Percentiles rank a stretch among this genome's conserved stretches.
Evolutionary conservation across 2,329 filamentous ascomycete genomes (phyloP).

Genomic region (Pseudocercospora musae): DNA sequence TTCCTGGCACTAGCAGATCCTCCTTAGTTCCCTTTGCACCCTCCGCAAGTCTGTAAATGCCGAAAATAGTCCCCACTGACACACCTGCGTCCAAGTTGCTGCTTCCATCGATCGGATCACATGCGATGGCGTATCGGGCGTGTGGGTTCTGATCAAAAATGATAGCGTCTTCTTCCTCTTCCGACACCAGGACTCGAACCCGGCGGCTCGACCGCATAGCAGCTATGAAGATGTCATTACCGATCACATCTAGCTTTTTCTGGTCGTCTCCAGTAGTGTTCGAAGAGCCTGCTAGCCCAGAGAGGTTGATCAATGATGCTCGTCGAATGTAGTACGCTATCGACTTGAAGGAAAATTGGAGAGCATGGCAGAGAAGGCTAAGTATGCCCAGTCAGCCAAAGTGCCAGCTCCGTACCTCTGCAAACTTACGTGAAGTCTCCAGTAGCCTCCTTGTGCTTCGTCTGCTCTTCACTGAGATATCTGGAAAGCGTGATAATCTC

Average conservation of each 20-base stretch:
- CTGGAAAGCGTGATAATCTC: slow-evolving; percentile 93
- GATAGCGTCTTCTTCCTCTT: slow-evolving; percentile 93
- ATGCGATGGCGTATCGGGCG: slow-evolving; percentile 88
- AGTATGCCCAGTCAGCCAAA: slow-evolving; percentile 18
- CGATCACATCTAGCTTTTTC: slow-evolving; percentile 99
- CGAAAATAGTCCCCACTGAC: slow-evolving; percentile 96
- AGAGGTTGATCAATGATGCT: slow-evolving; percentile 82
- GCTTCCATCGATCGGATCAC: slow-evolving; percentile 95
- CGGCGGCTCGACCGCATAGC: slow-evolving; percentile 92
- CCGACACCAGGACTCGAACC: slow-evolving; percentile 89
- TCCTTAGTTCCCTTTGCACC: slow-evolving; percentile 71
- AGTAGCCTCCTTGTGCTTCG: slow-evolving; percentile 88
- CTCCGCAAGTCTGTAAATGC: slow-evolving; percentile 83
- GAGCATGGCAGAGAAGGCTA: slow-evolving; percentile 91
- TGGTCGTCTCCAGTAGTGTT: slow-evolving; percentile 97
- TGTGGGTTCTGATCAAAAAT: slow-evolving; percentile 71
- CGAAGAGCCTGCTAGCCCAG: slow-evolving; percentile 87
- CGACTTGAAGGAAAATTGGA: slow-evolving; percentile 99
- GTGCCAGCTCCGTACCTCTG: not conserved
- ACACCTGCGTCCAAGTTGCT: slow-evolving; percentile 98
- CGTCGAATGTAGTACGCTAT: slow-evolving; percentile 99
- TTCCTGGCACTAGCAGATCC: slow-evolving; percentile 84
- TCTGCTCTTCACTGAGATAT: slow-evolving; percentile 93
- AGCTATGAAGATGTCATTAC: slow-evolving; percentile 95
- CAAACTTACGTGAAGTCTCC: slow-evolving; percentile 90